Conservation (phyloP, 306 rosid genomes). For the Dalbergia cochinchinensis region DNA sequence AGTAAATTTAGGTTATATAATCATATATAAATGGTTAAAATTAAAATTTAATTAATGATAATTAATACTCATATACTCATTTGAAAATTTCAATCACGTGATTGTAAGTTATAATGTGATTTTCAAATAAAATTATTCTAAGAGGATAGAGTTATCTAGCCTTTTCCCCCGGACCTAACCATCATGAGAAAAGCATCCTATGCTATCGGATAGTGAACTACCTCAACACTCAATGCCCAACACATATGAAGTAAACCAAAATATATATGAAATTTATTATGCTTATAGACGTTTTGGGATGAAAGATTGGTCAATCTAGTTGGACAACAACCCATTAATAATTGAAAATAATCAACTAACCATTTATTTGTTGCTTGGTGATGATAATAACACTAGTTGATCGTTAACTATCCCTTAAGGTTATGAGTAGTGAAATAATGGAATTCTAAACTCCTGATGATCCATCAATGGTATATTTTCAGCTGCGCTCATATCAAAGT, state of each 20-base stretch:
- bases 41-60: too few relatives aligned
- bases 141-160: too few relatives aligned
- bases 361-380: not conserved
- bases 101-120: too few relatives aligned
- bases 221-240: not conserved
- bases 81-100: too few relatives aligned
- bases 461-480: not conserved
- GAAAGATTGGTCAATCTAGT: not conserved
- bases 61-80: too few relatives aligned
- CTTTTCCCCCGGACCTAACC: constrained; percentile 39
- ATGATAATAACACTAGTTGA: not conserved
- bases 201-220: not conserved
- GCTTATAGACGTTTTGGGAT: not conserved
- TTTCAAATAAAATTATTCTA: too few relatives aligned
- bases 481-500: not conserved
- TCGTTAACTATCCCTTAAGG: too few relatives aligned
- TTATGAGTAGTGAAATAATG: too few relatives aligned
- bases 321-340: too few relatives aligned
- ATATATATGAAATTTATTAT: not conserved
- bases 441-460: too few relatives aligned
- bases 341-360: not conserved
- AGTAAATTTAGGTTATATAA: too few relatives aligned
- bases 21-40: too few relatives aligned
- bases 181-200: not conserved
- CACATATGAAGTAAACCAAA: constrained; percentile 1